Evolutionary conservation across 2,329 filamentous ascomycete genomes (phyloP).

Genomic region (Xylariaceae sp.): DNA sequence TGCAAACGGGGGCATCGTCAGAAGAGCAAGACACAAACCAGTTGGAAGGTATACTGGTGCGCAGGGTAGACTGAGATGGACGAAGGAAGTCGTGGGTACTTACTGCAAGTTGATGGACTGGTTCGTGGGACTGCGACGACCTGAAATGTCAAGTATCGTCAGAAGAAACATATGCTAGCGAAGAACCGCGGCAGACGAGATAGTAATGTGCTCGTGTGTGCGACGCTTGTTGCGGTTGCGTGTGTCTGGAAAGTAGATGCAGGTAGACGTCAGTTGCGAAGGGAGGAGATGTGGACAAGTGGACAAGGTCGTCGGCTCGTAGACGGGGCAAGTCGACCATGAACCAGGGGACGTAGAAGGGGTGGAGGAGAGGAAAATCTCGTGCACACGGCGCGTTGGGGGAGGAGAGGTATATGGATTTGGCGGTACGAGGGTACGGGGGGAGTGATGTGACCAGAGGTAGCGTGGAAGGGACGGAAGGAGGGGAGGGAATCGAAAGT

Average conservation of each 20-base stretch:
- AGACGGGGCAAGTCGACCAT: conserved; percentile 9
- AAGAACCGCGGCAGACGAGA: conserved; percentile 5
- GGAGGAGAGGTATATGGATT: not conserved
- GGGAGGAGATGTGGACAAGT: conserved; percentile 20
- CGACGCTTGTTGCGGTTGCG: conserved; percentile 12
- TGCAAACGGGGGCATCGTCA: too few species aligned
- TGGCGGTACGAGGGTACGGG: not conserved
- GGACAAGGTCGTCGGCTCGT: conserved; percentile 16
- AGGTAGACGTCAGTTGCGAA: conserved; percentile 18
- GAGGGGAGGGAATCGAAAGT: not conserved
- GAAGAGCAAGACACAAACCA: conserved; percentile 3
- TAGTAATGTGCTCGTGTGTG: conserved; percentile 10
- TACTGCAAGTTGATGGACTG: conserved; percentile 1
- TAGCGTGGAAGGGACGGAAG: not conserved
- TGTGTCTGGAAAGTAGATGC: conserved; percentile 22
- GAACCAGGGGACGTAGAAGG: not conserved
- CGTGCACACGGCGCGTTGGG: not conserved
- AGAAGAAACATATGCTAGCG: conserved; percentile 9
- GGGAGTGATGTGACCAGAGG: not conserved
- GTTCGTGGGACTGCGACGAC: conserved; percentile 6
- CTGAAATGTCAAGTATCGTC: conserved; percentile 5
- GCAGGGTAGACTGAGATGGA: conserved; percentile 8
- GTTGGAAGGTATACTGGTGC: conserved; percentile 12
- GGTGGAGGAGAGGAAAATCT: not conserved
- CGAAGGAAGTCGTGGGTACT: conserved; percentile 5